Base-by-base conservation (phyloP, 805 yeast genomes). In the Schwanniomyces occidentalis region DNA sequence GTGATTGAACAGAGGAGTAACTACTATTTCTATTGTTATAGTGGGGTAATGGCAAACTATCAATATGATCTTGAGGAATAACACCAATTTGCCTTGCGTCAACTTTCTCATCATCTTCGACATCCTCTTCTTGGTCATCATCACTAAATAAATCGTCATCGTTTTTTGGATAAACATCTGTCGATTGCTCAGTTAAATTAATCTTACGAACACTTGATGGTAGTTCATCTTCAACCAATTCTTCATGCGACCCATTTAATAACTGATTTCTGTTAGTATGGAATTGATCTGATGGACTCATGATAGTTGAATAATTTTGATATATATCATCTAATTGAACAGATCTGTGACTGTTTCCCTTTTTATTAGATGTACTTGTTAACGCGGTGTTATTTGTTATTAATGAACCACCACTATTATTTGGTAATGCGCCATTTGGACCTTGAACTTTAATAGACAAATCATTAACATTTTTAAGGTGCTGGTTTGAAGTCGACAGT, bases 311-410 rank as follows among this genome's bases (percentile, higher is more conserved):
- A 44, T 68, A 68, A 39, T 68, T 68, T 27, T 65, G 71, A 44
- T 68, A 68, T 17, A 68, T 68, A 33, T 68, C 73, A 1, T 61
- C 63, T 38, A 68, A 52, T 46, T 64, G 69, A n/a, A 65, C 53
- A 1, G 69, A 63, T 31, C 49, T 49, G 45, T 63, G 70, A 27
- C 48, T 49, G 18, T 52, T 51, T 24, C 39, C 22, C 9, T 20
- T 7, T 41, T 4, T 8, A 21, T 12, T 9, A 21, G 19, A 19
- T 17, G 30, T 12, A 4, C 8, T 17, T 8, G 30, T 12, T 17
- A 18, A 18, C 8, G 17, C 18, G 3, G 16, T 12, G 12, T 17
- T 27, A 8, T 24, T 13, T n/a, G n/a, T n/a, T n/a, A n/a, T n/a
- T n/a, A n/a, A n/a, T n/a, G n/a, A n/a, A n/a, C n/a, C n/a, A n/a